Conservation (phyloP, 495 filamentous ascomycete species). For the Aspergillus sclerotiicarbonarius region DNA sequence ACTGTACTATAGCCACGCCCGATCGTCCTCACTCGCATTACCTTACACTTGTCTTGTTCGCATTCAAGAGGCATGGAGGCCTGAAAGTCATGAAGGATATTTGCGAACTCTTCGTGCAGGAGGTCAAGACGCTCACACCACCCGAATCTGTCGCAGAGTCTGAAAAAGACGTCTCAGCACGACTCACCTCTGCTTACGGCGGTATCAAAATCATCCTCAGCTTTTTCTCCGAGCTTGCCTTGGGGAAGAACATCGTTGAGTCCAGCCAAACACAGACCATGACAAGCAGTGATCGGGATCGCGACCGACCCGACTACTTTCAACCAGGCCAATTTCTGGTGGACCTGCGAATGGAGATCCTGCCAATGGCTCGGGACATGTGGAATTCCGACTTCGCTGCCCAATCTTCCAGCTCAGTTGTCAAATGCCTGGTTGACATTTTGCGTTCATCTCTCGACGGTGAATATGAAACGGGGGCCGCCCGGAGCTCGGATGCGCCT, state of each 20-base stretch:
- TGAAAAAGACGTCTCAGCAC: constrained; percentile 46
- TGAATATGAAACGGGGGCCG: constrained; percentile 68
- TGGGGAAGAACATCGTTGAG: constrained; percentile 74
- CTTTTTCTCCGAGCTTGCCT: constrained; percentile 72
- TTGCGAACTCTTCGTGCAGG: constrained; percentile 68
- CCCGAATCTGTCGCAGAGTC: constrained; percentile 33
- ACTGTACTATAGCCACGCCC: constrained; percentile 33
- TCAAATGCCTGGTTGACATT: constrained; percentile 80
- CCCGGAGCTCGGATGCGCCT: constrained; percentile 56
- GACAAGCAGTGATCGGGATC: constrained; percentile 53
- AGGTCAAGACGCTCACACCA: constrained; percentile 55
- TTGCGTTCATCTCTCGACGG: constrained; percentile 74
- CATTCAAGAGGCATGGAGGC: constrained; percentile 80
- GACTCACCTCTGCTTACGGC: constrained; percentile 55
- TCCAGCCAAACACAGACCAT: constrained; percentile 65
- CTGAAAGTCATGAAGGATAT: constrained; percentile 70
- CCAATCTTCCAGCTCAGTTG: constrained; percentile 68
- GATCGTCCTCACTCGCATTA: constrained; percentile 64
- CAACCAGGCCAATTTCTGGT: constrained; percentile 77
- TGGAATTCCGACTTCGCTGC: constrained; percentile 75
- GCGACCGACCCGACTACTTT: constrained; percentile 64
- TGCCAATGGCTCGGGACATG: constrained; percentile 74
- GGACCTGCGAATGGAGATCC: constrained; percentile 76
- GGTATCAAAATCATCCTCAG: constrained; percentile 83
- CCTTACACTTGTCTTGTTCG: constrained; percentile 75